Conservation (phyloP, 257 asterid species). For the Lantana camara region DNA sequence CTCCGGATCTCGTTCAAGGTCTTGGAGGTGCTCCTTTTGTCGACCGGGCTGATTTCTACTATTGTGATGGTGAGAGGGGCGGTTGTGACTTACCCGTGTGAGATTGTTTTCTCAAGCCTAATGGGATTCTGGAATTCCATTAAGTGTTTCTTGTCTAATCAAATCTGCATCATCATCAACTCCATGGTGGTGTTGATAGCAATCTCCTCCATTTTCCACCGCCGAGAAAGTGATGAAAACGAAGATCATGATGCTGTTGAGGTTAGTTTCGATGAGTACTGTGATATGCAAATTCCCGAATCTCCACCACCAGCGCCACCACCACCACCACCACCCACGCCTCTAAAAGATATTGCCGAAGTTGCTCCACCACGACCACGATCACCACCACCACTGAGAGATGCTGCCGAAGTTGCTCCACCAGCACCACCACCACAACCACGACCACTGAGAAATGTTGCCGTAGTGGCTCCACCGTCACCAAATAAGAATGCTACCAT, state of each 20-base stretch:
- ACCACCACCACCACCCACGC: not conserved
- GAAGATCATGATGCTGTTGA: not conserved
- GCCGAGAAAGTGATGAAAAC: slow-evolving; percentile 15
- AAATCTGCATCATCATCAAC: slow-evolving; percentile 39
- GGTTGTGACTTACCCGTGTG: slow-evolving; percentile 25
- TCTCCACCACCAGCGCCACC: slow-evolving; percentile 23
- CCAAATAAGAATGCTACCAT: not conserved
- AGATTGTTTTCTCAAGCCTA: slow-evolving; percentile 32
- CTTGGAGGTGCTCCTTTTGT: slow-evolving; percentile 51
- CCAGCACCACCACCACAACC: too few relatives aligned
- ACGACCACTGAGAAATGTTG: too few relatives aligned
- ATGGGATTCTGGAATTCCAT: slow-evolving; percentile 30
- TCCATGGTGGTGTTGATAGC: slow-evolving; percentile 42
- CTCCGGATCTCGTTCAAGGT: slow-evolving; percentile 32
- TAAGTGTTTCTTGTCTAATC: slow-evolving; percentile 46
- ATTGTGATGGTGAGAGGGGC: slow-evolving; percentile 41
- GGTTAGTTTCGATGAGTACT: slow-evolving; percentile 1
- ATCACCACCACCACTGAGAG: slow-evolving; percentile 15
- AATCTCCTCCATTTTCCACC: slow-evolving; percentile 41
- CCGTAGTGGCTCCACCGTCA: too few relatives aligned
- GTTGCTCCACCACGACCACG: slow-evolving; percentile 3
- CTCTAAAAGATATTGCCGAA: not conserved
- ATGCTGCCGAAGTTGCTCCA: not conserved
- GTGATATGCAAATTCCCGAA: slow-evolving; percentile 15
- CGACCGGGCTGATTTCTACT: slow-evolving; percentile 46